Evolutionary conservation across 495 filamentous ascomycete genomes (phyloP), one percentile per base, ranked within the genome.

Genomic region (Talaromyces thailandensis): DNA sequence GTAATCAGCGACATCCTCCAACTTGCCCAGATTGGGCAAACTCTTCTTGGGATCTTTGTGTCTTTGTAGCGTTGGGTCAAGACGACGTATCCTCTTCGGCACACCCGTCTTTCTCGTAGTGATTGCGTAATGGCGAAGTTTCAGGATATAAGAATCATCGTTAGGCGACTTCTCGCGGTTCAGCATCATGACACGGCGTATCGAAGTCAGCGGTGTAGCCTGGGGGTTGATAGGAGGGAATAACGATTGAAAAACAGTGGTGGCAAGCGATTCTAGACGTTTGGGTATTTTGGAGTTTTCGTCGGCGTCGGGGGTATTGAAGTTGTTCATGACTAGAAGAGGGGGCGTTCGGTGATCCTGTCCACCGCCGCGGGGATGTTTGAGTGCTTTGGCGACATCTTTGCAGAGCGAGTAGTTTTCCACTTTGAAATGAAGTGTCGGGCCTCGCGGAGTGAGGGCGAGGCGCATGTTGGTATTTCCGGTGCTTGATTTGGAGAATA

Each of bases 301-400:
- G 37, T 76, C 71, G 9, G 82, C 75, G 60, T 81, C 72, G 28
- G 89, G 81, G 1, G 84, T 88, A 35, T 81, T 83, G 75, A 99
- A 96, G 71, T 96, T 96, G 76, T 99, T 99, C 94, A 98, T 97
- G 61, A 98, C 95, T 18, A 98, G 82, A 71, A 98, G 76, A 56
- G 93, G 93, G 2, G 93, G 83, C 26, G 84, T 89, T 55, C 85
- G 78, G 69, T 89, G 94, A 67, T 96, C 91, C 72, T 93, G 92
- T 62, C 86, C 87, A 56, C 88, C 88, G 25, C 85, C 88, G 68
- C 84, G 82, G 2, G 94, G 92, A 68, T 89, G 91, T 70, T 90
- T 90, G 76, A 90, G 79, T 28, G 90, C 85, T 64, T 84, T 88
- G 69, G 85, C 82, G 9, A 99, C 82, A 71, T 99, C 94, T 69